A percentile compares a stretch with the other conserved stretches of the same genome.
Conservation (phyloP, 176 grass and related monocot genomes). For the Puccinellia tenuiflora region DNA sequence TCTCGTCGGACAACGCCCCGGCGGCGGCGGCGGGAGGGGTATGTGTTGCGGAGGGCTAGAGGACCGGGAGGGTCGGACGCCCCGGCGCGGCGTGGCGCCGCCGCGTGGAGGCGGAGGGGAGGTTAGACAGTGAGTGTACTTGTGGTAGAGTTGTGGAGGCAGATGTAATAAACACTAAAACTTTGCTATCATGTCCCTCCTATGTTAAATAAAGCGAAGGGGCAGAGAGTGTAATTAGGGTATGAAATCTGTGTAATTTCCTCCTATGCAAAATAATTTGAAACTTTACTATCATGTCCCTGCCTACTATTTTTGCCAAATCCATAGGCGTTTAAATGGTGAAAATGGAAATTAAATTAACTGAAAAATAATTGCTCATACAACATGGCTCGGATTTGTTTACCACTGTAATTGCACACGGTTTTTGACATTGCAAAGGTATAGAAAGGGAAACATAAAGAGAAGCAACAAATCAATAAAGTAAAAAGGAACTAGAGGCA, state of each 20-base stretch:
- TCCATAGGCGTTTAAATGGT: background rate
- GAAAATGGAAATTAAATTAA: background rate
- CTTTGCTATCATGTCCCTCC: no score
- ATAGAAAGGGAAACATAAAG: background rate
- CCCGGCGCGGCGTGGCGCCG: no score
- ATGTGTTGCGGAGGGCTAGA: no score
- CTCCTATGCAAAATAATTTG: no score
- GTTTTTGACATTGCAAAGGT: background rate
- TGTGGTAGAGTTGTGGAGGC: slow-evolving; percentile 5
- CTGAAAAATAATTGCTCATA: background rate
- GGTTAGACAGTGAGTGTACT: background rate
- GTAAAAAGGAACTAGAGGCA: background rate
- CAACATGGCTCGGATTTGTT: background rate
- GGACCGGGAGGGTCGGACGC: no score
- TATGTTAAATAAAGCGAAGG: slow-evolving; percentile 9
- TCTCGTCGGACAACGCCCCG: no score
- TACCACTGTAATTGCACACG: background rate
- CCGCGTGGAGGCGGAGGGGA: no score
- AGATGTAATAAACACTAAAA: slow-evolving; percentile 22
- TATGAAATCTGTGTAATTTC: no score
- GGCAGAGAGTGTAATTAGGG: background rate
- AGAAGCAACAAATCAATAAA: background rate
- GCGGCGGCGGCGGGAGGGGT: no score
- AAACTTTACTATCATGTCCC: background rate
- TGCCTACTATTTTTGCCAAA: background rate